These are phyloP conservation scores for Aspergillus conjunctus DNA, from an alignment of 495 filamentous ascomycete genomes.

Conservation along the genomic window DNA sequence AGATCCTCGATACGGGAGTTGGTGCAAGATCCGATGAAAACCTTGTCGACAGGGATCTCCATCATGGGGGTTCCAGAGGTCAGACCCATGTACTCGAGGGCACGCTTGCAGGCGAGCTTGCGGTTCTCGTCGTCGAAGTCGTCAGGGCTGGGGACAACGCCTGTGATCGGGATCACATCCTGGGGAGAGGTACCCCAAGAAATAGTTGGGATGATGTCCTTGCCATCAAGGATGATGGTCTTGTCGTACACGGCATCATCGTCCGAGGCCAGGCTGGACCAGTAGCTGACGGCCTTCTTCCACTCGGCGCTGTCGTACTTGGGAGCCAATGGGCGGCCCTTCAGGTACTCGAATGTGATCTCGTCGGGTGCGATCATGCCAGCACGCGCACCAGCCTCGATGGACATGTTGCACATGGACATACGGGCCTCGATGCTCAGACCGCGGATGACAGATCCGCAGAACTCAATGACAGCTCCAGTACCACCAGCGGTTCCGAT, in stretches of 20 bases:
- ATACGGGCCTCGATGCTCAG: constrained; percentile 98
- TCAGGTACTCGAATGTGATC: constrained; percentile 91
- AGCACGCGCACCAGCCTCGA: constrained; percentile 92
- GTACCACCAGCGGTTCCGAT: constrained; percentile 96
- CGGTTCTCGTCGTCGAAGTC: constrained; percentile 77
- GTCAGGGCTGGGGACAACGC: constrained; percentile 84
- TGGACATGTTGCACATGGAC: constrained; percentile 99
- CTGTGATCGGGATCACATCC: constrained; percentile 91
- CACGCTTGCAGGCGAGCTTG: constrained; percentile 74
- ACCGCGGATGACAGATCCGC: constrained; percentile 83
- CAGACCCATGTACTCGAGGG: constrained; percentile 96
- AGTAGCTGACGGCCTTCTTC: constrained; percentile 87
- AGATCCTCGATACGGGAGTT: constrained; percentile 97
- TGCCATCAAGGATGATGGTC: constrained; percentile 83
- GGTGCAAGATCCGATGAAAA: constrained; percentile 98
- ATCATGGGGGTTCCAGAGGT: constrained; percentile 83
- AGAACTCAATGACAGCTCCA: constrained; percentile 94
- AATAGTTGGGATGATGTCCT: constrained; percentile 90
- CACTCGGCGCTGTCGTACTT: constrained; percentile 81
- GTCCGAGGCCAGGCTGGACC: constrained; percentile 84
- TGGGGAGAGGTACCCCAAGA: constrained; percentile 98
- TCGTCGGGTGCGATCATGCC: constrained; percentile 97
- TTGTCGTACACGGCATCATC: constrained; percentile 81
- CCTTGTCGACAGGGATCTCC: constrained; percentile 87
- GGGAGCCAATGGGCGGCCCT: constrained; percentile 85